Evolutionary conservation across 768 basidiomycete species (phyloP).

Genomic region (Lentinula raphanica): DNA sequence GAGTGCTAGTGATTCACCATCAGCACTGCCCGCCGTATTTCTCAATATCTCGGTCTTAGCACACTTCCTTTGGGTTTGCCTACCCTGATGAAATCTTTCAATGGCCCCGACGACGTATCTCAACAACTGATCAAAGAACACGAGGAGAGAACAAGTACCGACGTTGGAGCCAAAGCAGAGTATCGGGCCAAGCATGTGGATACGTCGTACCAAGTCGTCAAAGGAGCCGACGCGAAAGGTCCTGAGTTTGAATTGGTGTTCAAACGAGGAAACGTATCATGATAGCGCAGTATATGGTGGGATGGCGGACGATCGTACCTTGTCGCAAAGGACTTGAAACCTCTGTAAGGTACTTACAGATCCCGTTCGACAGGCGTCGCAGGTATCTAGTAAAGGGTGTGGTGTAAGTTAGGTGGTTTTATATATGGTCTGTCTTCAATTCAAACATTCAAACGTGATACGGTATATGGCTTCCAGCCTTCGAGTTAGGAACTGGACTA

Average conservation of each 20-base stretch:
- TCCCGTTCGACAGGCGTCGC: no score
- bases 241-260: constrained; percentile 1
- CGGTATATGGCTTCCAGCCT: no score
- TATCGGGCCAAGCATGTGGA: constrained; percentile 1
- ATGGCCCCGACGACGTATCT: background rate
- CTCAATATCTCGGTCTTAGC: background rate
- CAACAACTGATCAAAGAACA: background rate
- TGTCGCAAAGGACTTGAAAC: no score
- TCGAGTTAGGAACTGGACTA: no score
- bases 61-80: constrained; percentile 1
- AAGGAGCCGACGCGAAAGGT: constrained; percentile 3
- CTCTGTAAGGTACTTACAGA: no score
- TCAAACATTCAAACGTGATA: no score
- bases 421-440: no score
- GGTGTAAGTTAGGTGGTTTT: no score
- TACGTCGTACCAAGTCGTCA: background rate
- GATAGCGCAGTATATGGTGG: no score
- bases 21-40: no score
- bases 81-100: constrained; percentile 4
- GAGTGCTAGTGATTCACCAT: background rate
- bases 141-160: background rate
- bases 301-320: no score
- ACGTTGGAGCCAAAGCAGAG: constrained; percentile 1
- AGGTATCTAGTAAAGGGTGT: no score
- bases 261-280: background rate